These are phyloP conservation scores for Sphagnum tenellum DNA, from an alignment of 225 moss, liverwort and hornwort genomes.

Conservation along the genomic window DNA sequence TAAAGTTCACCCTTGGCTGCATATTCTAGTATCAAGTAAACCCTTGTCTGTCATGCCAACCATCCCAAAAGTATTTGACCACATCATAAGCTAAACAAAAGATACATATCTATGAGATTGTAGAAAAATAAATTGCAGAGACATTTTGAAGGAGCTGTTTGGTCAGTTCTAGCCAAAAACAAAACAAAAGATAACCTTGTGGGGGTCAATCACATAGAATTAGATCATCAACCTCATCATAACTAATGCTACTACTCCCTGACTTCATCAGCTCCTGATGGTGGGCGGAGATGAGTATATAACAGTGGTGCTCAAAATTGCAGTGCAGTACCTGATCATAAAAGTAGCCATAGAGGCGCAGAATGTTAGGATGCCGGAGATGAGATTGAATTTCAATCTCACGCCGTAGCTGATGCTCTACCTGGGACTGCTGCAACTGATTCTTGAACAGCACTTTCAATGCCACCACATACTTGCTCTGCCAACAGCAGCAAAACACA, in stretches of 20 bases:
- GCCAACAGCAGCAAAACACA: conserved; percentile 2
- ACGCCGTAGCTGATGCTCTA: conserved; percentile 89
- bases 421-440: conserved; percentile 95
- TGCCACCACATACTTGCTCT: conserved; percentile 97
- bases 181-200: no score
- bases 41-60: conserved; percentile 40
- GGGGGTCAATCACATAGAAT: no score
- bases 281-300: no score
- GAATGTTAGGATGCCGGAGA: conserved; percentile 95
- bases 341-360: conserved; percentile 93
- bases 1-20: conserved; percentile 92
- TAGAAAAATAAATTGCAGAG: no score
- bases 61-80: background rate
- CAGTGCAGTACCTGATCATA: conserved; percentile 52
- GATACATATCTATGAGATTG: no score
- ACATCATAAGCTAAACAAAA: no score
- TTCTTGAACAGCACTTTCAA: conserved; percentile 88
- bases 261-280: no score
- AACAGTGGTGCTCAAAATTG: no score
- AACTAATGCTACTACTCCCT: no score
- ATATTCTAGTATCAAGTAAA: conserved; percentile 87
- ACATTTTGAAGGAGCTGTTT: no score
- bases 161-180: no score
- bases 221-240: no score
- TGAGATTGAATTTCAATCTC: conserved; percentile 99